Conservation (phyloP, 768 basidiomycete genomes). For the Russula griseocarnosa region DNA sequence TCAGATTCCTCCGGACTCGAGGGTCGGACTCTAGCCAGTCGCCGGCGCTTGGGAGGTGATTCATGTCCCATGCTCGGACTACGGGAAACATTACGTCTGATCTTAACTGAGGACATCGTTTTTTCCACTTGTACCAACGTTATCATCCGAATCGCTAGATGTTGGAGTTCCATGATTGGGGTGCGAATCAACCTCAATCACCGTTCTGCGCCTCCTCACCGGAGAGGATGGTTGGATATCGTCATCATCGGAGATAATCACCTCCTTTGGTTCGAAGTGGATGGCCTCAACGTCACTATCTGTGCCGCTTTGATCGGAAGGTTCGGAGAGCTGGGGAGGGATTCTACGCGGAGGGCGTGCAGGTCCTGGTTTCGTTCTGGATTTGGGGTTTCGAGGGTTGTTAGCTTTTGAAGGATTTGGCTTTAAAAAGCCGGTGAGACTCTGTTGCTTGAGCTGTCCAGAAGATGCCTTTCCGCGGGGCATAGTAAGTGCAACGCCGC, state of each 20-base stretch:
- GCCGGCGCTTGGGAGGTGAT: constrained; percentile 37
- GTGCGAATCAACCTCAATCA: constrained; percentile 9
- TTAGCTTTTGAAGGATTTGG: constrained; percentile 3
- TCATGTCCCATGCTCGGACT: constrained; percentile 40
- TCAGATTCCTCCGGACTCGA: constrained; percentile 41
- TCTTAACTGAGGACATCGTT: background rate
- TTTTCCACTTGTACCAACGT: constrained; percentile 1
- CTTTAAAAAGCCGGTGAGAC: constrained; percentile 8
- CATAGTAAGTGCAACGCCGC: background rate
- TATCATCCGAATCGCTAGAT: constrained; percentile 16
- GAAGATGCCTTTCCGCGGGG: constrained; percentile 8
- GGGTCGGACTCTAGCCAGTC: constrained; percentile 43
- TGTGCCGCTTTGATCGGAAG: background rate
- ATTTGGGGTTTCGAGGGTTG: background rate
- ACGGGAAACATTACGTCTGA: constrained; percentile 1
- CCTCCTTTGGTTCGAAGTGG: constrained; percentile 42
- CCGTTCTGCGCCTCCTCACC: constrained; percentile 27
- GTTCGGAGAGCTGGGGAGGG: background rate
- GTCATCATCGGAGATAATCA: constrained; percentile 25
- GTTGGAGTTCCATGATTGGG: background rate
- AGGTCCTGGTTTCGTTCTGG: background rate
- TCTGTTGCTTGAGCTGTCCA: constrained; percentile 15
- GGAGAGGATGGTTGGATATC: constrained; percentile 31
- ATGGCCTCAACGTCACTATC: constrained; percentile 49
- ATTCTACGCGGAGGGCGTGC: background rate